Base-by-base conservation (phyloP, 2,329 filamentous ascomycete genomes). In the Pseudovirgaria hyperparasitica region DNA sequence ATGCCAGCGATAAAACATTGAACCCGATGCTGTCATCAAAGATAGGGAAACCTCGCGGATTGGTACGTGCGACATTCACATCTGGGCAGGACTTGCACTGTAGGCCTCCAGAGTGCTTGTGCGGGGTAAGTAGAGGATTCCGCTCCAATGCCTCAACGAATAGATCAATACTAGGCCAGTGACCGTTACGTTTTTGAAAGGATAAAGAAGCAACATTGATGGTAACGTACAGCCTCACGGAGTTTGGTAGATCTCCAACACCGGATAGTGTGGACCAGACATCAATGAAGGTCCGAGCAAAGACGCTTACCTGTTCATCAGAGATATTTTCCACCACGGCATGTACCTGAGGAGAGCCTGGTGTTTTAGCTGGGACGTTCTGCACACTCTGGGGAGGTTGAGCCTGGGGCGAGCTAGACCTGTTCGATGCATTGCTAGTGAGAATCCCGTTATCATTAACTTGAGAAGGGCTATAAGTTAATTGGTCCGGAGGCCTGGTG, bases 251-350 rank as follows among this genome's bases (percentile, higher is more conserved):
- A 26, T 73, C 66, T 38, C 70, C 70, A 35, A 82, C 58, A 3
- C 62, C 62, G 6, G 63, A 63, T 3, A 75, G 65, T 13, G 59
- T 54, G 34, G 67, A 66, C 76, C 78, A 86, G 19, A 77, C 51
- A 14, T 72, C 67, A 32, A 68, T 63, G 4, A 71, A 67, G 41
- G 65, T 62, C 50, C 53, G 28, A 57, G 58, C 50, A 14, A 54
- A 35, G 25, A 46, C 47, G 49, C 50, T 53, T 42, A 37, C 55
- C 55, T 45, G 57, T 42, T 54, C 48, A 33, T 54, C 46, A 30
- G 44, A n/a, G n/a, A n/a, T n/a, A n/a, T n/a, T n/a, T n/a, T 14
- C 22, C 9, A 14, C 10, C 10, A 21, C n/a, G n/a, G n/a, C n/a
- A n/a, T n/a, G n/a, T n/a, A n/a, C n/a, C n/a, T n/a, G n/a, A n/a